Base-by-base conservation (phyloP, 208 protist genomes). In the Leishmania gerbilli region DNA sequence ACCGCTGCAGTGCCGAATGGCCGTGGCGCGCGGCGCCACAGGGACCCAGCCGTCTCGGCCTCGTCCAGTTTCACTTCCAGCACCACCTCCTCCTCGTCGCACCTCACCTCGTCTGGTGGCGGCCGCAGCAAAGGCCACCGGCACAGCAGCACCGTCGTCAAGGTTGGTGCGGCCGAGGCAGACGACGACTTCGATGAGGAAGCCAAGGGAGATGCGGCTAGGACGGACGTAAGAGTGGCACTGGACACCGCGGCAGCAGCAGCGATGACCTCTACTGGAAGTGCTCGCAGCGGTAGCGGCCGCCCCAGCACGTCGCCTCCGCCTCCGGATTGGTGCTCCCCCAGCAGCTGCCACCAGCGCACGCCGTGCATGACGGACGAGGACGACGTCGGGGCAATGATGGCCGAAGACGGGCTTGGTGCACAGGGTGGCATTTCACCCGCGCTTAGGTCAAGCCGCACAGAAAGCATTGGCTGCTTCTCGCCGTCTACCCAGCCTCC, bases 341-440 rank as follows among this genome's bases (percentile, higher is more conserved):
- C 91, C 17, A 71, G 79, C 45, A 92, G 89, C 82, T 90, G 89
- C 55, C 93, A 97, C 71, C 90, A 95, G 76, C 93, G 93, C 78
- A 97, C 93, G 19, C 90, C 93, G 17, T 91, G 88, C 76, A 93
- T 97, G 80, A 81, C 93, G 37, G 93, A 89, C 24, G 89, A 89
- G 42, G 91, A 97, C 55, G 91, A 94, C 47, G 87, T 89, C 3
- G 81, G 65, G 9, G 80, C 64, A 21, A 79, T 89, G 24, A 53
- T 87, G 69, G 19, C 77, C 47, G 80, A 83, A 47, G 82, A 80
- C 40, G 79, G 64, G 21, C 51, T 7, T n/a, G 49, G 2, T n/a
- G 56, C 37, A 0, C 31, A 69, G 40, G 40, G 24, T 47, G 67
- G 67, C 55, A 76, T n/a, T 34, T 5, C 42, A 31, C 3, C 24